These are phyloP conservation scores for Volvox reticuliferus DNA, from an alignment of 139 green algal species.

Conservation along the genomic window DNA sequence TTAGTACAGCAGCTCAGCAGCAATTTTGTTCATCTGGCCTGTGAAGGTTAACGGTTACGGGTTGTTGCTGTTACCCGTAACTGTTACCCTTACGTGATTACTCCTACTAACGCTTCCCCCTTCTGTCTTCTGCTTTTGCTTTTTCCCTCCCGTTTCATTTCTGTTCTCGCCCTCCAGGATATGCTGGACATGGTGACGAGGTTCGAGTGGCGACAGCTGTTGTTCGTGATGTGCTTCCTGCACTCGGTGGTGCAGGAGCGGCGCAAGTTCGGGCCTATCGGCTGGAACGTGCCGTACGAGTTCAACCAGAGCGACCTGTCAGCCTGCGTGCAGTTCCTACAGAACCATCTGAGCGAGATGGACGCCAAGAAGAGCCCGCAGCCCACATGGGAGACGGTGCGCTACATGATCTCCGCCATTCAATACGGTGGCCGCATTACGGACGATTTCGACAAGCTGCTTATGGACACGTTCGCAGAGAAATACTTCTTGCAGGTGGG, in stretches of 20 bases:
- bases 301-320: conserved; percentile 94
- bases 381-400: conserved; percentile 84
- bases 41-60: no score
- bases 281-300: conserved; percentile 98
- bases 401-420: conserved; percentile 95
- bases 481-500: conserved; percentile 76
- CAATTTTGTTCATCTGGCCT: no score
- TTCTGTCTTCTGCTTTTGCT: no score
- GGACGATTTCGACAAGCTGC: conserved; percentile 94
- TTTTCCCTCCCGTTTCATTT: no score
- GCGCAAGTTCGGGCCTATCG: conserved; percentile 95
- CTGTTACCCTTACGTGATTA: no score
- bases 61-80: no score
- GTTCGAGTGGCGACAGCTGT: conserved; percentile 92
- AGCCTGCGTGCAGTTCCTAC: conserved; percentile 91
- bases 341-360: conserved; percentile 96
- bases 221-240: conserved; percentile 95
- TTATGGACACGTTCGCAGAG: conserved; percentile 95
- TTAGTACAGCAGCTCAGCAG: no score
- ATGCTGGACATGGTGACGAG: conserved; percentile 88
- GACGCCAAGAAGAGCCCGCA: conserved; percentile 84
- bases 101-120: no score
- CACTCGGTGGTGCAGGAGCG: conserved; percentile 93
- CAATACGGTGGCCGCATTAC: conserved; percentile 98
- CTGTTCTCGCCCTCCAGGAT: conserved; percentile 57